phyloP scores from a whole-genome alignment of 805 yeast genomes.

The Cyberlindnera euphorbiae region DNA sequence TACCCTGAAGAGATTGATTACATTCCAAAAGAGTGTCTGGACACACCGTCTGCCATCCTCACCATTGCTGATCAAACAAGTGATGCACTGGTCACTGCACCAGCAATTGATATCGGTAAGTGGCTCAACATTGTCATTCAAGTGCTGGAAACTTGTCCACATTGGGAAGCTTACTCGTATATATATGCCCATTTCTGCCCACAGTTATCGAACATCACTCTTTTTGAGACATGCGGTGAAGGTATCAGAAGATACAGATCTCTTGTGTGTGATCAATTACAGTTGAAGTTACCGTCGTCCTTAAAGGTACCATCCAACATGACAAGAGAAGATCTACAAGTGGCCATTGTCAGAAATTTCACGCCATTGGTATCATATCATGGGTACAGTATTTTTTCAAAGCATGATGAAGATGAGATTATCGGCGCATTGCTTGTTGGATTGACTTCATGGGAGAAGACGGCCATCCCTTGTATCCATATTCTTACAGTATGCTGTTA shows the following conservation, averaged over 20 bases:
- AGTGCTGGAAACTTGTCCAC: constrained; percentile 46
- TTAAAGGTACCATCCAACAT: constrained; percentile 39
- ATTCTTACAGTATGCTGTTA: constrained; percentile 74
- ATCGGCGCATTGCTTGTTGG: constrained; percentile 57
- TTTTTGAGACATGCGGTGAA: constrained; percentile 41
- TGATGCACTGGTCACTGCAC: constrained; percentile 14
- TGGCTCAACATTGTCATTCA: constrained; percentile 50
- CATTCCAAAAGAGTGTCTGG: constrained; percentile 40
- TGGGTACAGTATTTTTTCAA: constrained; percentile 36
- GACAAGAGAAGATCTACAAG: constrained; percentile 58
- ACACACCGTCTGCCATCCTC: constrained; percentile 32
- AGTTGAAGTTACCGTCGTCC: constrained; percentile 40
- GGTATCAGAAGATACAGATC: constrained; percentile 38
- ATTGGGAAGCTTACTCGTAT: constrained; percentile 71
- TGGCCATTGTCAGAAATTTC: constrained; percentile 56
- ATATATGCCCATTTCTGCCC: constrained; percentile 65
- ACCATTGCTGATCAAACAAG: constrained; percentile 21
- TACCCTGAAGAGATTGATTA: constrained; percentile 55
- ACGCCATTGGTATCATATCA: constrained; percentile 62
- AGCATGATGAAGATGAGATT: constrained; percentile 58
- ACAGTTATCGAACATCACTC: constrained; percentile 53
- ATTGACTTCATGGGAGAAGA: constrained; percentile 69
- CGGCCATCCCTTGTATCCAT: constrained; percentile 75
- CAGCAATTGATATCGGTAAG: constrained; percentile 37
- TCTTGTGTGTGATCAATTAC: constrained; percentile 56